Base-by-base conservation (phyloP, 2,329 filamentous ascomycete species). In the Cladosporium sp. region DNA sequence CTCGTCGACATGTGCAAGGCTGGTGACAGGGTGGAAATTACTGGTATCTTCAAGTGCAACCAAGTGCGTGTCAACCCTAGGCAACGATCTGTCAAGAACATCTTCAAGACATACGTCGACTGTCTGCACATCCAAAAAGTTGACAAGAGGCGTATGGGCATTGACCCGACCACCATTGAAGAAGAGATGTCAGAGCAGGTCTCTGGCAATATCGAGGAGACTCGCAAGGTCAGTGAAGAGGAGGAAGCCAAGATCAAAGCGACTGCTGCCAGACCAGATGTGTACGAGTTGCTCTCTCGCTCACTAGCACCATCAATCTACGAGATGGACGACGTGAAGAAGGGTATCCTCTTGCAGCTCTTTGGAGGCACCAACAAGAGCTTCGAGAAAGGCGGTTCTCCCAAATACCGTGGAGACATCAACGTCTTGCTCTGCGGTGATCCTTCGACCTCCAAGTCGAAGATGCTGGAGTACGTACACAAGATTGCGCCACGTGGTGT, bases 321-420 rank as follows among this genome's bases (percentile, higher is more conserved):
- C 81, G 95, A 99, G 79, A 91, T 96, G 89, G 95, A 99, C 72
- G 95, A 99, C 74, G 93, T 98, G 58, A 99, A 99, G 84, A 99
- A 99, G 81, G 95, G 95, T 12, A 97, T 99, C 68, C 84, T 99
- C 12, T 88, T 99, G 4, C 95, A 99, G 75, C 87, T 99, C 49
- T 99, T 99, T 76, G 94, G 95, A 44, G 95, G 95, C 65, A 97
- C 95, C 38, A 99, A 99, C 83, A 99, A 99, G 81, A 92, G 92
- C 0, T 99, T 99, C 78, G 88, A 96, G 67, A 98, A 97, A 79
- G 95, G 95, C 65, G 95, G 93, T 66, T 97, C 92, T 75, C 95
- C 95, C 7, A 93, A 91, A 73, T 99, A 99, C 78, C 88, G 95
- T 82, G 95, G 95, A 69, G 95, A 99, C 78, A 97, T 99, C 82